A percentile compares a stretch with the other conserved stretches of the same genome.
Evolutionary conservation across 768 basidiomycete species (phyloP).

Genomic region (Crassisporium funariophilum): DNA sequence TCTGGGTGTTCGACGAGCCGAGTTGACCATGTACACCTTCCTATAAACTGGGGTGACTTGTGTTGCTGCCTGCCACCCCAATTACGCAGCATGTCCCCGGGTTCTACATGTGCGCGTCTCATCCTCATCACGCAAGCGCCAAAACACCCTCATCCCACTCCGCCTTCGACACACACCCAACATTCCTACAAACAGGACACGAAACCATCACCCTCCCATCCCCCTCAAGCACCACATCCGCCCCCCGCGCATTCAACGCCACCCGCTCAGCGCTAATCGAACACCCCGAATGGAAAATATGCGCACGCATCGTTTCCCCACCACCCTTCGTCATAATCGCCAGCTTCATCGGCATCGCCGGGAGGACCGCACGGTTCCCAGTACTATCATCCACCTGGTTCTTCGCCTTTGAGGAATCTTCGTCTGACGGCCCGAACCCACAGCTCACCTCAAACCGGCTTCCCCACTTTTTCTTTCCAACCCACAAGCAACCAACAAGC

Average conservation of each 20-base stretch:
- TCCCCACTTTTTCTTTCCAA: too few species aligned
- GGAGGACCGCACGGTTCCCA: slow-evolving; percentile 32
- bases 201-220: slow-evolving; percentile 58
- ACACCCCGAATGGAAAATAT: slow-evolving; percentile 74
- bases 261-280: slow-evolving; percentile 67
- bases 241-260: slow-evolving; percentile 68
- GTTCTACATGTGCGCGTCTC: too few species aligned
- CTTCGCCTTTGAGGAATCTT: slow-evolving; percentile 64
- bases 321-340: slow-evolving; percentile 36
- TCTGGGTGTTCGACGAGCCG: too few species aligned
- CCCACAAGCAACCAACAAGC: too few species aligned
- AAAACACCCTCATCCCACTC: slow-evolving; percentile 73
- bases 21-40: too few species aligned
- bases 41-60: too few species aligned
- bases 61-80: too few species aligned
- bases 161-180: slow-evolving; percentile 55
- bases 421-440: slow-evolving; percentile 72
- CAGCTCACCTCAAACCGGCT: slow-evolving; percentile 76
- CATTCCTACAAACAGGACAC: slow-evolving; percentile 70
- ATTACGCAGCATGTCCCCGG: too few species aligned
- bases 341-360: slow-evolving; percentile 35
- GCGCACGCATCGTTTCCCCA: slow-evolving; percentile 46
- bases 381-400: too few species aligned
- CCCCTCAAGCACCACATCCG: slow-evolving; percentile 40
- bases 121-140: too few species aligned